Conservation (phyloP, 1,139 yeast species). For the Debaryomycetaceae sp. region DNA sequence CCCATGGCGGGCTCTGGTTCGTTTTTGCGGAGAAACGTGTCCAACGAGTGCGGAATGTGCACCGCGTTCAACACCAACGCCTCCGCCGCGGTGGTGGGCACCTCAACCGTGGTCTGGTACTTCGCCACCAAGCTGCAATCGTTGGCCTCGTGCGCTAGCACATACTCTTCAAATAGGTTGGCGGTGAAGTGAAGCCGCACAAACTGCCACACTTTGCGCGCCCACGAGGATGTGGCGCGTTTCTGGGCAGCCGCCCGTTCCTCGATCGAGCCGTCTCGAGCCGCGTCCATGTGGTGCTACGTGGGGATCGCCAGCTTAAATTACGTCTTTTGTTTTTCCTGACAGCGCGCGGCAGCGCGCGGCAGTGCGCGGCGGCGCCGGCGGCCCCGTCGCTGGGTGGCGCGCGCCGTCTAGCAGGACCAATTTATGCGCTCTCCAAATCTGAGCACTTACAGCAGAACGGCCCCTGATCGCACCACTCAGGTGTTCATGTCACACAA, state of each 20-base stretch:
- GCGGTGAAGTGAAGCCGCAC: conserved; percentile 19
- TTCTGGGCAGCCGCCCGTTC: conserved; percentile 13
- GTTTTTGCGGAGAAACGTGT: conserved; percentile 42
- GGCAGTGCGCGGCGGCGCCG: no score
- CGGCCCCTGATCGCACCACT: no score
- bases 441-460: no score
- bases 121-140: conserved; percentile 54
- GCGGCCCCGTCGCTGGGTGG: no score
- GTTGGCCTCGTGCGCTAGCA: conserved; percentile 43
- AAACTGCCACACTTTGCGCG: conserved; percentile 24
- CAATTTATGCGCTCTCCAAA: no score
- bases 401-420: no score
- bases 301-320: background rate
- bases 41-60: conserved; percentile 53
- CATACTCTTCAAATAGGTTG: conserved; percentile 37
- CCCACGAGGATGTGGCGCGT: conserved; percentile 17
- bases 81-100: conserved; percentile 26
- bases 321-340: no score
- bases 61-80: conserved; percentile 30
- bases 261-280: conserved; percentile 4
- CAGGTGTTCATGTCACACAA: no score
- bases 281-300: conserved; percentile 2
- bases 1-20: conserved; percentile 18
- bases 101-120: conserved; percentile 33
- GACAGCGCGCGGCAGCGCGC: no score